These are phyloP conservation scores for Aspergillus sp. DNA, from an alignment of 2,329 filamentous ascomycete species.

Conservation along the genomic window DNA sequence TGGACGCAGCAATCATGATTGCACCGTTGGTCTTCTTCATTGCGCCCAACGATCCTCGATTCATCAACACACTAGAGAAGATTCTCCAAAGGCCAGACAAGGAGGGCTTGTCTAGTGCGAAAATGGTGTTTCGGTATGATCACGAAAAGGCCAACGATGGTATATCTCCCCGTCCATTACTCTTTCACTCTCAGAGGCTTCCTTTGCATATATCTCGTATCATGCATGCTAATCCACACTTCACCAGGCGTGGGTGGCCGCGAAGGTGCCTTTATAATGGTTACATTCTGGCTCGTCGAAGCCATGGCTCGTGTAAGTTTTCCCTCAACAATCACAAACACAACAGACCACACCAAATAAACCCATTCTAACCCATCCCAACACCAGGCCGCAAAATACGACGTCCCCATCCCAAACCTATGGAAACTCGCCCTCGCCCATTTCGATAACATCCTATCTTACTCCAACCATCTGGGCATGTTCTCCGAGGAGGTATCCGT, in stretches of 20 bases:
- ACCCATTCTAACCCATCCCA: neutral
- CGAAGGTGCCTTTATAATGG: conserved; percentile 76
- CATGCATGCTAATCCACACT: neutral
- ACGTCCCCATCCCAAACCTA: conserved; percentile 29
- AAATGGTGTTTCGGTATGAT: conserved; percentile 72
- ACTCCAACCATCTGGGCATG: conserved; percentile 72
- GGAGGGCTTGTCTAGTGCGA: conserved; percentile 69
- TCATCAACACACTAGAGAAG: conserved; percentile 65
- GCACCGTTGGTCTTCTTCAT: conserved; percentile 78
- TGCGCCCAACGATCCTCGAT: conserved; percentile 70
- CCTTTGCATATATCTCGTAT: too few relatives aligned
- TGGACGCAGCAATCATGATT: conserved; percentile 72
- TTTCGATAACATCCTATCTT: conserved; percentile 73
- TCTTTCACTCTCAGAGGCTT: neutral
- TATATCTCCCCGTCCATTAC: conserved; percentile 28
- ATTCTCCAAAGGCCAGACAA: conserved; percentile 70
- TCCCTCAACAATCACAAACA: conserved; percentile 1
- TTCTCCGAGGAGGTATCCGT: conserved; percentile 75
- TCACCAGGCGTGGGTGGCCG: conserved; percentile 62
- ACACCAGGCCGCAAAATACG: conserved; percentile 22
- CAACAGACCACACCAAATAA: neutral
- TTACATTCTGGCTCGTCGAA: conserved; percentile 78
- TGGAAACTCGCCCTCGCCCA: conserved; percentile 54
- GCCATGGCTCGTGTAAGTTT: conserved; percentile 65
- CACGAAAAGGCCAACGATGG: conserved; percentile 65